Percentiles rank a stretch among this genome's conserved stretches.
These are phyloP conservation scores for Magnolia sinica DNA, from an alignment of 164 flowering plant genomes.

Conservation along the genomic window DNA sequence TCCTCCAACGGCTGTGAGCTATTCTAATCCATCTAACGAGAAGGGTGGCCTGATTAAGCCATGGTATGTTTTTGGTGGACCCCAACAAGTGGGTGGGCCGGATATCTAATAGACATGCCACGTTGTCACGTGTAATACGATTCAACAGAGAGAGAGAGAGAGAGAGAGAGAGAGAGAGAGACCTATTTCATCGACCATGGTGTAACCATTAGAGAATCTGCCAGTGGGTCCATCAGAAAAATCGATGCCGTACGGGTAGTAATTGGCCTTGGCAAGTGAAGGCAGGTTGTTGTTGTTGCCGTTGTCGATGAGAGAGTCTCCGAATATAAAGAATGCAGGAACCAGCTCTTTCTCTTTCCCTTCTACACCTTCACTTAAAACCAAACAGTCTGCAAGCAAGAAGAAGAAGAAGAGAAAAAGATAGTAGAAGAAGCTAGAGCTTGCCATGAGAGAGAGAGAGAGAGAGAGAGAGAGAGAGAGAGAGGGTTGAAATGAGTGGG, in stretches of 20 bases:
- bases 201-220: conserved; percentile 82
- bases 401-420: background rate
- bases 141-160: no score
- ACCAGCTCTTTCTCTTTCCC: conserved; percentile 29
- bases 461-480: background rate
- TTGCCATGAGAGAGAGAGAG: conserved; percentile 1
- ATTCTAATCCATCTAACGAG: no score
- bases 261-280: conserved; percentile 84
- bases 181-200: conserved; percentile 75
- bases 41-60: no score
- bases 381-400: background rate
- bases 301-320: conserved; percentile 74
- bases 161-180: background rate
- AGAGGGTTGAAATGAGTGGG: background rate
- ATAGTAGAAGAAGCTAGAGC: background rate
- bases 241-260: conserved; percentile 84
- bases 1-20: no score
- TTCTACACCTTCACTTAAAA: background rate
- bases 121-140: no score
- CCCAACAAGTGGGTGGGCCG: no score
- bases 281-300: conserved; percentile 71
- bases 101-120: no score
- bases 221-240: conserved; percentile 81
- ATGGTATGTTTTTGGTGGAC: no score
- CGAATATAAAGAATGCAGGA: conserved; percentile 70